Base-by-base conservation (phyloP, 768 basidiomycete genomes). In the Dentipellis sp. region DNA sequence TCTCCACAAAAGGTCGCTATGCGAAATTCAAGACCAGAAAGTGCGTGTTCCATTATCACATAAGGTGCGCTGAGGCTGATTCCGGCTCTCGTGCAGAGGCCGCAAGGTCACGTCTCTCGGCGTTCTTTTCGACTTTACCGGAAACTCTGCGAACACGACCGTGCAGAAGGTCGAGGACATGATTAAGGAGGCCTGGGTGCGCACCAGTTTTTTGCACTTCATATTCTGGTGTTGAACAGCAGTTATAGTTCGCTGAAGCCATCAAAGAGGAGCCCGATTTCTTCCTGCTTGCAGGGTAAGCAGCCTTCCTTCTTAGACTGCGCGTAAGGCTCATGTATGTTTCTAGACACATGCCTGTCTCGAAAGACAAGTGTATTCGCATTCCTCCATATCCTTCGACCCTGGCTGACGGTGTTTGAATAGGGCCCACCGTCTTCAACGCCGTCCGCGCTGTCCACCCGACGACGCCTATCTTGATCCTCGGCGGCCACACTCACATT, bases 401-500 rank as follows among this genome's bases (percentile, higher is more conserved):
- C n/a, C 9, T 12, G 16, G 19, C 42, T 45, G 6, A 45, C 16
- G 19, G 42, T 3, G n/a, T 19, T 47, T 49, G 46, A 48, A 21
- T 59, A 85, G 91, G 86, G 87, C 81, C 82, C 5, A 62, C 76
- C 12, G 82, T 94, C 5, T 84, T 87, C 65, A 71, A 84, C 54
- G 85, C 88, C 1, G 76, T 95, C 56, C 83, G 92, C 23, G 73
- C 75, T 7, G 73, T 84, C 1, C 92, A 93, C 66, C 78, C 85
- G 0, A 65, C 67, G n/a, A 86, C 86, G 0, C 93, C 91, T 0
- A 88, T 95, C 55, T 63, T 91, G 54, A 86, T 94, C 62, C 83
- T 94, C 46, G 93, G 93, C 58, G 86, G 86, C 4, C 90, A 92
- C 61, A 75, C 78, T 0, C 88, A 92, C 66, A 84, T 91, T 55